Evolutionary conservation across 176 grass and related monocot genomes (phyloP), one percentile per base, ranked within the genome.

Genomic region (Carex pumila): DNA sequence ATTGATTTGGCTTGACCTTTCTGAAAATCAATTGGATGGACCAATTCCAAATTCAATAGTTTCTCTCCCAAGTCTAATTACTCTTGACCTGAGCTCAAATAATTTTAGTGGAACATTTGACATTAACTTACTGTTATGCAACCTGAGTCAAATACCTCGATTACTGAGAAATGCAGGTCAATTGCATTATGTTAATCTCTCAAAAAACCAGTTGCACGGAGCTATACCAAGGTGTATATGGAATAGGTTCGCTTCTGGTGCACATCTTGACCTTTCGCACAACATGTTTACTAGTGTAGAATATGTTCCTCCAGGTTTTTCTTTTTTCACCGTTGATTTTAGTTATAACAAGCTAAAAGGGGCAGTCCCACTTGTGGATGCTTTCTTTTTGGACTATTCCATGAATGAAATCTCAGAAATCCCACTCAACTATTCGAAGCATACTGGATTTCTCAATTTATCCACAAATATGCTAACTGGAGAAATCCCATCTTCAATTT

Each of bases 381-480:
- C 69, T 15, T n/a, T 1, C 0, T 0, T 3, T 30, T 77, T 55
- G 18, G 72, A 54, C 25, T 54, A 77, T 77, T 77, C 72, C 5
- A 77, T 55, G 0, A 47, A 47, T 47, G 43, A 47, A 47, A 9
- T 47, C 43, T 8, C 43, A 47, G 43, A 47, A 47, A 47, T n/a
- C n/a, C n/a, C 43, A 47, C 9, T 7, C 43, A 47, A 47, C 43
- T 74, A 76, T 1, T 45, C 80, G 57, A 5, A 4, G 0, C 0
- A 2, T 0, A 85, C 86, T 0, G 0, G 0, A 0, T 76, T 12
- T 55, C 2, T 90, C 0, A 83, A 2, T 3, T 49, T 90, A 37
- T 85, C 86, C 0, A 67, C 49, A 12, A 91, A 91, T 22, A 67
- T 2, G 58, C 67, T 91, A 18, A 80, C 0, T 17, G 89, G 80